Percentiles rank a stretch among this genome's conserved stretches.
Evolutionary conservation across 352 stramenopile genomes (phyloP).

Genomic region (Globisporangium middletonii): DNA sequence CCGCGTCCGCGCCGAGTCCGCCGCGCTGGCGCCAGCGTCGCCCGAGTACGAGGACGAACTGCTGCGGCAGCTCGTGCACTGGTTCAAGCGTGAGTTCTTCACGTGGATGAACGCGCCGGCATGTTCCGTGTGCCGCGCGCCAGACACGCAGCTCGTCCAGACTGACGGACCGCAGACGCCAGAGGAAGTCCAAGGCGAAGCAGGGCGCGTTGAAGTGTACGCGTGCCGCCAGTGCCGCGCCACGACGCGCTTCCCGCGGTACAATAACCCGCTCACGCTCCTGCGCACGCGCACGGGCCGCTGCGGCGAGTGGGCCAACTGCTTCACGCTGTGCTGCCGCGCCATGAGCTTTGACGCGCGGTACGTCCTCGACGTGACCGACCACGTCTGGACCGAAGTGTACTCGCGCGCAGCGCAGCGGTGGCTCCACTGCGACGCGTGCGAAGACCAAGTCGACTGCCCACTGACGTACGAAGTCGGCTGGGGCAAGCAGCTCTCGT

Average conservation of each 20-base stretch:
- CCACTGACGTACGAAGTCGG: conserved; percentile 93
- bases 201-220: conserved; percentile 86
- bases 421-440: conserved; percentile 94
- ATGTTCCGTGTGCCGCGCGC: conserved; percentile 45
- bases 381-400: conserved; percentile 95
- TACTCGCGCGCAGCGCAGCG: conserved; percentile 68
- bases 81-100: conserved; percentile 91
- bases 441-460: conserved; percentile 90
- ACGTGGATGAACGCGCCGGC: conserved; percentile 84
- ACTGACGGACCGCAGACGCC: conserved; percentile 39
- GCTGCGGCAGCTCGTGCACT: conserved; percentile 69
- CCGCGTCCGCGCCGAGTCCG: conserved; percentile 24
- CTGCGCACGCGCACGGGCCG: conserved; percentile 75
- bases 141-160: conserved; percentile 38
- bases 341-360: conserved; percentile 88
- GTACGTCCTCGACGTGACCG: conserved; percentile 92
- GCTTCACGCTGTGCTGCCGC: conserved; percentile 88
- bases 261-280: conserved; percentile 88
- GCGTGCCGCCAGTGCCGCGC: conserved; percentile 47
- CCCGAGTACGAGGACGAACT: conserved; percentile 60
- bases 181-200: conserved; percentile 56
- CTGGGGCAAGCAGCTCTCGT: conserved; percentile 93
- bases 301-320: conserved; percentile 93
- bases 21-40: conserved; percentile 18
- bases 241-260: conserved; percentile 84